Percentiles rank a stretch among this genome's conserved stretches.
Evolutionary conservation across 208 protist genomes (phyloP).

Genomic region (Sergeia podlipaevii): DNA sequence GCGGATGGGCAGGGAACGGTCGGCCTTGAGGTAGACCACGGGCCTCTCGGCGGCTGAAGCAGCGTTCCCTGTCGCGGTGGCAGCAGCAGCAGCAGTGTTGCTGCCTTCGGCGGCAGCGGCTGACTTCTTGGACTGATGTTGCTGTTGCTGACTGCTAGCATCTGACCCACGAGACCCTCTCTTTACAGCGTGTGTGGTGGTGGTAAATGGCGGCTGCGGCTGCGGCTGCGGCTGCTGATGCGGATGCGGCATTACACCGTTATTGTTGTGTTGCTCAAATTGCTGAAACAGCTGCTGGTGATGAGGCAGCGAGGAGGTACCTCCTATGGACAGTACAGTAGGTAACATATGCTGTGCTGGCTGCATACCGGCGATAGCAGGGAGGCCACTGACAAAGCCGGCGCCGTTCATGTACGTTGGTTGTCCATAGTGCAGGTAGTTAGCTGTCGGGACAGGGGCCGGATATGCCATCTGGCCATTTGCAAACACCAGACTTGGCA

Average conservation of each 20-base stretch:
- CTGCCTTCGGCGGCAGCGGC: neutral
- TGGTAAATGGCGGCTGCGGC: neutral
- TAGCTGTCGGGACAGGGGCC: no score
- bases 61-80: neutral
- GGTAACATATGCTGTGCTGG: no score
- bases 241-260: no score
- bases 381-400: no score
- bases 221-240: constrained; percentile 1
- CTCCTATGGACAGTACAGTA: no score
- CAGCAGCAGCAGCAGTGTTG: neutral
- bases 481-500: no score
- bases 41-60: constrained; percentile 2
- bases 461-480: no score
- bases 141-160: neutral
- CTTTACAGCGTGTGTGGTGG: neutral
- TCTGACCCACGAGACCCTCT: neutral
- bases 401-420: no score
- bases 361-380: no score
- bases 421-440: no score
- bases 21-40: constrained; percentile 18
- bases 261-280: no score
- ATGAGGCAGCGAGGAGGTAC: neutral
- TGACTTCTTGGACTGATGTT: neutral
- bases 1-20: constrained; percentile 20
- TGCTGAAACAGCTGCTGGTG: no score